Base-by-base conservation (phyloP, 306 rosid genomes). In the Oemleria cerasiformis region DNA sequence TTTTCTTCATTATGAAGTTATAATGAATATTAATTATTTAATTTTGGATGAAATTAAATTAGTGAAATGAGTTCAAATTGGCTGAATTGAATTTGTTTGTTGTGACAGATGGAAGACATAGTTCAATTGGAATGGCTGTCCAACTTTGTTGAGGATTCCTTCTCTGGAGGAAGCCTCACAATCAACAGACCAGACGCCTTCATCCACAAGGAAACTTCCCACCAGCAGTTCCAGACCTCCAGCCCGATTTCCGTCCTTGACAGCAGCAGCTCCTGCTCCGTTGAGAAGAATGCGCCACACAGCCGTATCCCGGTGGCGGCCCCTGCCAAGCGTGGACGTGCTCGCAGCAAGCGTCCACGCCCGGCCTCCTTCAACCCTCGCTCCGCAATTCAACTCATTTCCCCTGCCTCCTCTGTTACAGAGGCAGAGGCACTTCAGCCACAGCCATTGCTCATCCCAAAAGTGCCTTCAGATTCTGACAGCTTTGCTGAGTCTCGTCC, bases 311-410 rank as follows among this genome's bases (percentile, higher is more conserved):
- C 80, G 21, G 68, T 81, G 57, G 58, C 84, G 11, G 85, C 86
- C 3, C 72, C 72, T 1, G 63, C 85, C 2, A 84, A 88, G 8
- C 75, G 96, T 12, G 96, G 92, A 1, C 95, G 97, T 21, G 92
- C 97, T 41, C 92, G 97, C 68, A 94, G 92, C 91, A 94, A 94
- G 80, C 97, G 99, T 16, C 91, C 96, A 40, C 92, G 99, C 48
- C 99, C 96, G 0, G 72, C 92, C 0, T 69, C 96, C 5, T 94
- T 94, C 88, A 89, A 81, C 58, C 96, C 97, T 20, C 91, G 95
- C 7, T 60, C 88, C 0, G 90, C 91, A 0, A 85, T 85, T 81
- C 86, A 89, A 19, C 90, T 91, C 21, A 87, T 87, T 61, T 91
- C 98, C 48, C 96, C 99, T 9, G 85, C 98, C 9, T 89, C 98